Conservation (phyloP, 192 early-diverging fungal species). For the Coemansia sp. region DNA sequence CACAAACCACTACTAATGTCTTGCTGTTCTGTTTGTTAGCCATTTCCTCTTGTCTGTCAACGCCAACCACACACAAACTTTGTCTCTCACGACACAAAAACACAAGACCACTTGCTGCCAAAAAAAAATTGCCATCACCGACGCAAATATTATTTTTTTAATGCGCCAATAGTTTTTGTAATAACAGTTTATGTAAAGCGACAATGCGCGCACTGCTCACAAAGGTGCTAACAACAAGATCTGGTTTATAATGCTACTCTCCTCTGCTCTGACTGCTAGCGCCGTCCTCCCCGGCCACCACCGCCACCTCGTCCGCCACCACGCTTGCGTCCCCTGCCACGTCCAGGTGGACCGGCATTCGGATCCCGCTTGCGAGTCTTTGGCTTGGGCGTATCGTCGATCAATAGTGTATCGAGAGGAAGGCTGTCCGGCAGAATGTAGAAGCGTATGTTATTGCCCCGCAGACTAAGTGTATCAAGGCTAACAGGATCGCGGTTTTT, state of each 20-base stretch:
- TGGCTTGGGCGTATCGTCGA: slow-evolving; percentile 92
- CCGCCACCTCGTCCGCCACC: slow-evolving; percentile 66
- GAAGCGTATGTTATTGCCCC: slow-evolving; percentile 94
- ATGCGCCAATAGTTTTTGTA: too few species aligned
- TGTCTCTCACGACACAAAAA: too few species aligned
- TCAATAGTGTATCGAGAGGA: slow-evolving; percentile 91
- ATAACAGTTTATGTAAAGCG: background rate
- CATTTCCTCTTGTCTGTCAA: too few species aligned
- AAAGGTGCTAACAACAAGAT: background rate
- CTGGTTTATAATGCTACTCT: background rate
- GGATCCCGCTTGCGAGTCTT: slow-evolving; percentile 84
- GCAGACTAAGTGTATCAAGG: slow-evolving; percentile 90
- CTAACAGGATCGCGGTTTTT: slow-evolving; percentile 86
- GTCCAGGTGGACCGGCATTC: slow-evolving; percentile 44
- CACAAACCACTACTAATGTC: too few species aligned
- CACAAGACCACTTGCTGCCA: too few species aligned
- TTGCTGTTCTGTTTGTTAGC: too few species aligned
- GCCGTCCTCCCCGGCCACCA: slow-evolving; percentile 50
- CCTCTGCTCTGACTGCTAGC: slow-evolving; percentile 14
- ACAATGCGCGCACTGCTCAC: background rate
- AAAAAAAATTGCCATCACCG: too few species aligned
- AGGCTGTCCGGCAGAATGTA: slow-evolving; percentile 94
- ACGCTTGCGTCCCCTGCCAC: slow-evolving; percentile 74
- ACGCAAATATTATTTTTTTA: too few species aligned
- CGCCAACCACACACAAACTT: too few species aligned